Evolutionary conservation across 2,329 filamentous ascomycete species (phyloP), one percentile per base, ranked within the genome.

Genomic region (Aulographum hederae): DNA sequence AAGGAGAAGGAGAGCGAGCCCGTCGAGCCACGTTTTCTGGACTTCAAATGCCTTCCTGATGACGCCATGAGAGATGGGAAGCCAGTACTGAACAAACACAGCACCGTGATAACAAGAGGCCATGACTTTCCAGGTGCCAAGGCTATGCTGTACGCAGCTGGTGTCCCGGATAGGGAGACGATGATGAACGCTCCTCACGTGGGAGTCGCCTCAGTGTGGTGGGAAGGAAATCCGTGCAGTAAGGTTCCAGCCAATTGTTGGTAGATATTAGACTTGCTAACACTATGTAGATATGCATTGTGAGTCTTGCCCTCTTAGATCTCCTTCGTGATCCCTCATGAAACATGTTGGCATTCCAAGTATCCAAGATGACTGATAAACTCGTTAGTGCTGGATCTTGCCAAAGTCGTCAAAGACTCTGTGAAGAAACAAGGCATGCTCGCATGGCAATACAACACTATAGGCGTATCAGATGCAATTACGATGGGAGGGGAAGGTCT

Each of bases 151-250:
- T 95, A 92, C 55, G 85, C 79, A 11, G 84, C 86, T 6, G 86
- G 86, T 16, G 78, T 95, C 20, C 80, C 84, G 2, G 70, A 82
- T 47, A 66, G 72, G 44, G 64, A 89, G 34, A 72, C 75, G 46
- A 92, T 95, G 80, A 85, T 86, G 57, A 86, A 68, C 35, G 78
- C 78, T 32, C 81, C 86, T 10, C 86, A 95, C 40, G 79, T 95
- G 17, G 86, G 86, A 35, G 72, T 94, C 47, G 78, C 84, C 5
- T 84, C 78, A 4, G 80, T 94, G 4, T 94, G 85, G 85, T 95
- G 85, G 85, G 84, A 94, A 56, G 86, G 86, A 18, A 94, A 94
- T 50, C 81, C 86, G 23, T 94, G 85, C 71, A 93, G 93, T 75
- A 80, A 55, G 57, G 74, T 65, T 13, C 16, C 28, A 17, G 29